phyloP scores from a whole-genome alignment of 768 basidiomycete genomes.

The Mycena polygramma region DNA sequence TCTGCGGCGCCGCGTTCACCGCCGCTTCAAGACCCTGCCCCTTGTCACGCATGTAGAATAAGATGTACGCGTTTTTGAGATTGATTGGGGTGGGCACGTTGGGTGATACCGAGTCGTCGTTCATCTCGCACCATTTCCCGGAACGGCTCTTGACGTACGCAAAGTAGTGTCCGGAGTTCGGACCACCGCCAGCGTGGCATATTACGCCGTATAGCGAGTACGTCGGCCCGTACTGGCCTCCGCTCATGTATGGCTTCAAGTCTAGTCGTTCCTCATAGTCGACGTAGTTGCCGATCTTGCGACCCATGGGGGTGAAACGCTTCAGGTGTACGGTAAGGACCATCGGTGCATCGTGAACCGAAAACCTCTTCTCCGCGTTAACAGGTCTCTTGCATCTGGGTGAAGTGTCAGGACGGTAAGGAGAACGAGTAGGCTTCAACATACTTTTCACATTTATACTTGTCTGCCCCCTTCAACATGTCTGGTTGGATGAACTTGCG shows the following conservation, averaged over 20 bases:
- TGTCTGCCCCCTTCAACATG: conserved; percentile 88
- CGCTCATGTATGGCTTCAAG: conserved; percentile 86
- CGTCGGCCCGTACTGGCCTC: conserved; percentile 77
- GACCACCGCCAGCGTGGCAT: conserved; percentile 92
- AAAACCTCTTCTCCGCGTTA: conserved; percentile 90
- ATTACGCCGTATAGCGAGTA: conserved; percentile 95
- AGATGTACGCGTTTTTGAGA: conserved; percentile 89
- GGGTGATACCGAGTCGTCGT: conserved; percentile 83
- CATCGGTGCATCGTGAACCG: conserved; percentile 87
- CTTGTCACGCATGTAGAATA: conserved; percentile 90
- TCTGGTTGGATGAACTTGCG: conserved; percentile 87
- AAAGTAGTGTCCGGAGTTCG: conserved; percentile 96
- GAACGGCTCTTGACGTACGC: conserved; percentile 81
- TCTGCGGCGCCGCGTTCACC: conserved; percentile 50
- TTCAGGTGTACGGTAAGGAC: conserved; percentile 95
- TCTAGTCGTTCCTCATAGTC: conserved; percentile 83
- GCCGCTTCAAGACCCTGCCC: conserved; percentile 81
- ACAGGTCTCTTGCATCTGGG: conserved; percentile 92
- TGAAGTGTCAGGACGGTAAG: neutral
- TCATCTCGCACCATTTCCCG: conserved; percentile 92
- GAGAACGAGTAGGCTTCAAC: conserved; percentile 45
- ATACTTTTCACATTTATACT: conserved; percentile 99
- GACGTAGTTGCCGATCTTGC: conserved; percentile 85
- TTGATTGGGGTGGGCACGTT: conserved; percentile 60
- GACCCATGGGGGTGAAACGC: conserved; percentile 91